Percentiles rank a stretch among this genome's conserved stretches.
Conservation (phyloP, 2,329 filamentous ascomycete genomes). For the Stemphylium lycopersici region DNA sequence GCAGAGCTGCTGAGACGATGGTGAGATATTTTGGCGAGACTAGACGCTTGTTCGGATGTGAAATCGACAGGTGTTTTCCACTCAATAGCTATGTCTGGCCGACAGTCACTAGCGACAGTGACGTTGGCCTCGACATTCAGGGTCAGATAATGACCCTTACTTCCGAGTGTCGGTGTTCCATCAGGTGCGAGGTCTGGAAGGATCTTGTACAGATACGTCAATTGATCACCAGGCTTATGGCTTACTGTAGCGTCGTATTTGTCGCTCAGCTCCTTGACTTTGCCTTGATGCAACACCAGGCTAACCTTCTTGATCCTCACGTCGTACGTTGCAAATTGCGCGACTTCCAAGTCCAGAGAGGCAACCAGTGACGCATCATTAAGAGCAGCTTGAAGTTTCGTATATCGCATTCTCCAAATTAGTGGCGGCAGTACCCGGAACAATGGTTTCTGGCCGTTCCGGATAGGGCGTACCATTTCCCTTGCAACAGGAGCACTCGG, state of each 20-base stretch:
- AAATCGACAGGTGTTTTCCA: constrained; percentile 76
- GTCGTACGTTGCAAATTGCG: constrained; percentile 70
- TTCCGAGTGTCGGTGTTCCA: constrained; percentile 55
- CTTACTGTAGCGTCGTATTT: constrained; percentile 61
- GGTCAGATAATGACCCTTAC: constrained; percentile 53
- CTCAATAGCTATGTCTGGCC: constrained; percentile 66
- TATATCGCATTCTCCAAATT: constrained; percentile 75
- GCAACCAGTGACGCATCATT: constrained; percentile 64
- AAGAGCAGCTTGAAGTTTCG: constrained; percentile 66
- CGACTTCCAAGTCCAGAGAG: constrained; percentile 76
- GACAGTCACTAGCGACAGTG: constrained; percentile 63
- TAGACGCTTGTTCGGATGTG: constrained; percentile 55
- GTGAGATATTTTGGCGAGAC: constrained; percentile 41
- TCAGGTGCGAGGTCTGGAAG: constrained; percentile 50
- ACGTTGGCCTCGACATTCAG: constrained; percentile 68
- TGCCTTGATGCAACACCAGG: constrained; percentile 64
- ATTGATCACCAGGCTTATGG: constrained; percentile 74
- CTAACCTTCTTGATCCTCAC: constrained; percentile 66
- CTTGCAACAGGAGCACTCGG: constrained; percentile 67
- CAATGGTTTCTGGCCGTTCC: constrained; percentile 66
- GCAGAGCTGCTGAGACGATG: constrained; percentile 39
- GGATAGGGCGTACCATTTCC: constrained; percentile 68
- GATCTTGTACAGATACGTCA: constrained; percentile 76
- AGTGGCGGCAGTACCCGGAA: constrained; percentile 71
- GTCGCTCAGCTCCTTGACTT: constrained; percentile 58